Percentiles rank a stretch among this genome's conserved stretches.
phyloP scores from a whole-genome alignment of 345 rosid genomes.

The Salix brachista region DNA sequence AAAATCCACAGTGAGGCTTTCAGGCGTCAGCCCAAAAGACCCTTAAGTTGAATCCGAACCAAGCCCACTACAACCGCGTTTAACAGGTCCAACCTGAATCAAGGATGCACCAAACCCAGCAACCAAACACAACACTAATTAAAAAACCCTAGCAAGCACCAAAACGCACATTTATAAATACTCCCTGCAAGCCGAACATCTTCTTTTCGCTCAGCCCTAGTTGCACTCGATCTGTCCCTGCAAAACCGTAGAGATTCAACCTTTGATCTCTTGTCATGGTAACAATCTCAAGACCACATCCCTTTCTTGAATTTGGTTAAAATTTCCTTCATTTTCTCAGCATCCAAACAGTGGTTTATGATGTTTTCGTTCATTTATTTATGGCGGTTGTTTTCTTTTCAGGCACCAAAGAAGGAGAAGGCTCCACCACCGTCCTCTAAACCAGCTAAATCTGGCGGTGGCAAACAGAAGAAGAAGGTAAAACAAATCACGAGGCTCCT shows the following conservation, averaged over 20 bases:
- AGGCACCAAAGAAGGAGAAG: constrained; percentile 77
- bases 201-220: not conserved
- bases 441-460: constrained; percentile 72
- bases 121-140: not conserved
- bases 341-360: not conserved
- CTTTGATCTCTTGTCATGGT: not conserved
- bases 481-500: not conserved
- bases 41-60: not conserved
- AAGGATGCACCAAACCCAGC: not conserved
- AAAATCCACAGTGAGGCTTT: not conserved
- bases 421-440: constrained; percentile 71
- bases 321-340: not conserved
- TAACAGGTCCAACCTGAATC: not conserved
- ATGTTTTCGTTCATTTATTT: not conserved
- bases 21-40: not conserved
- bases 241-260: not conserved
- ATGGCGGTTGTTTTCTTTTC: not conserved
- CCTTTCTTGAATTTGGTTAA: not conserved
- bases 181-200: not conserved
- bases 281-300: not conserved
- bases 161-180: not conserved
- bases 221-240: not conserved
- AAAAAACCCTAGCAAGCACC: not conserved
- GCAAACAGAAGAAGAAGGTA: constrained; percentile 84
- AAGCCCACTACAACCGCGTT: not conserved